Percentiles rank a stretch among this genome's conserved stretches.
Conservation (phyloP, 345 rosid species). For the Hibiscus trionum region DNA sequence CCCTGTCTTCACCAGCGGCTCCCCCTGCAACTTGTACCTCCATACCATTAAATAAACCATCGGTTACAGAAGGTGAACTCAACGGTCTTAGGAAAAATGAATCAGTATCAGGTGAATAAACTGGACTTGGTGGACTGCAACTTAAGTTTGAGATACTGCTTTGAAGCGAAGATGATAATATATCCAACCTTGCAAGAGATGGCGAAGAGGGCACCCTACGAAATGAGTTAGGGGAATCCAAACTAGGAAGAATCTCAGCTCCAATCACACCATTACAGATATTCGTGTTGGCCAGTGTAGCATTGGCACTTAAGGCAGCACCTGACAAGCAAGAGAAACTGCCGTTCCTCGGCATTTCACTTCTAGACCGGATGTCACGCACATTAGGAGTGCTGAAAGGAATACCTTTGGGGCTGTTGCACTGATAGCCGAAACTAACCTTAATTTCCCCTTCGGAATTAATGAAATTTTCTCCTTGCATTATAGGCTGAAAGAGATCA, state of each 20-base stretch:
- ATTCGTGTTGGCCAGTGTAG: constrained; percentile 88
- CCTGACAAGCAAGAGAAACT: constrained; percentile 95
- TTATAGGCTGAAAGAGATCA: constrained; percentile 29
- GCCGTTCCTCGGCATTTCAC: constrained; percentile 47
- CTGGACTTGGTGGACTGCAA: constrained; percentile 64
- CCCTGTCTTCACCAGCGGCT: constrained; percentile 98
- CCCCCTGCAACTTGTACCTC: constrained; percentile 98
- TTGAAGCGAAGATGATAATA: constrained; percentile 80
- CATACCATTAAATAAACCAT: constrained; percentile 59
- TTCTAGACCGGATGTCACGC: constrained; percentile 28
- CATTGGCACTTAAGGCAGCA: constrained; percentile 92
- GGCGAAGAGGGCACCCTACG: constrained; percentile 76
- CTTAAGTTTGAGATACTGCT: constrained; percentile 71
- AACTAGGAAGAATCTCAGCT: constrained; percentile 75
- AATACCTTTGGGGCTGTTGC: constrained; percentile 31
- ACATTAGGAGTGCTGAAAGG: constrained; percentile 24
- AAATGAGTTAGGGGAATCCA: constrained; percentile 85
- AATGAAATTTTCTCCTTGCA: constrained; percentile 33
- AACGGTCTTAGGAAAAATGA: constrained; percentile 42
- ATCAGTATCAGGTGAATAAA: constrained; percentile 54
- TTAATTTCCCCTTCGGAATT: constrained; percentile 64
- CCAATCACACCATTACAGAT: constrained; percentile 88
- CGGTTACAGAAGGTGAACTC: constrained; percentile 63
- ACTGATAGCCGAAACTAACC: constrained; percentile 88
- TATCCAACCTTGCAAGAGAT: constrained; percentile 64